Evolutionary conservation across 139 green algal genomes (phyloP).

Genomic region (Eudorina sp.): DNA sequence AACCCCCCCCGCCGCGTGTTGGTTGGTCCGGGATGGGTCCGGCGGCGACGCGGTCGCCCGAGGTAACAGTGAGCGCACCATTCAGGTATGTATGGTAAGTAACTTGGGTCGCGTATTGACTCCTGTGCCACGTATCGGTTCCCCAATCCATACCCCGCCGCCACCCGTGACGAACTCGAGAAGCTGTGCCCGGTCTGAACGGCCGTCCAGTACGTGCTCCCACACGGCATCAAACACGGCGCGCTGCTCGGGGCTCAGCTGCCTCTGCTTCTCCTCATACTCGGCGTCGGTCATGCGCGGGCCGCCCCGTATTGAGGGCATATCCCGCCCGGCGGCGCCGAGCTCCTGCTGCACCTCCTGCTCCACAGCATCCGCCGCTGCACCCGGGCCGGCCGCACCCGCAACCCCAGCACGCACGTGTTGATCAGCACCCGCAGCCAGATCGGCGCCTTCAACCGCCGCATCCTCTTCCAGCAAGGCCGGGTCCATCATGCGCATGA

Average conservation of each 20-base stretch:
- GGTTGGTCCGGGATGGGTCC: too few species aligned
- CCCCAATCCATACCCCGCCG: too few species aligned
- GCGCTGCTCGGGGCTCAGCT: constrained; percentile 17
- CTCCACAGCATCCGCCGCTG: background rate
- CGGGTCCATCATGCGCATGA: constrained; percentile 1
- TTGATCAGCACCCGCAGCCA: background rate
- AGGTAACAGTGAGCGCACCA: too few species aligned
- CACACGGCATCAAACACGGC: background rate
- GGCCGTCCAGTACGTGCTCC: background rate
- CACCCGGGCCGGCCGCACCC: too few species aligned
- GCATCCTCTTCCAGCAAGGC: background rate
- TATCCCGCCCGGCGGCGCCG: background rate
- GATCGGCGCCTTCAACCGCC: background rate
- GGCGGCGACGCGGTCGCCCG: too few species aligned
- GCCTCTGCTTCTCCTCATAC: background rate
- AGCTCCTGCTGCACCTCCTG: background rate
- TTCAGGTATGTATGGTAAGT: too few species aligned
- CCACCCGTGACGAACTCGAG: constrained; percentile 7
- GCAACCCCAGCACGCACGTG: background rate
- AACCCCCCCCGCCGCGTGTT: too few species aligned
- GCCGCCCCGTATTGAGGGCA: background rate
- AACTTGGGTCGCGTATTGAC: too few species aligned
- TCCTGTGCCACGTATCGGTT: too few species aligned
- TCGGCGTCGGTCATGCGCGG: background rate
- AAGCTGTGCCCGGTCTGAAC: background rate